Percentiles rank a stretch among this genome's conserved stretches.
phyloP scores from a whole-genome alignment of 371 early-diverging fungal species.

The Mortierella sp. region DNA sequence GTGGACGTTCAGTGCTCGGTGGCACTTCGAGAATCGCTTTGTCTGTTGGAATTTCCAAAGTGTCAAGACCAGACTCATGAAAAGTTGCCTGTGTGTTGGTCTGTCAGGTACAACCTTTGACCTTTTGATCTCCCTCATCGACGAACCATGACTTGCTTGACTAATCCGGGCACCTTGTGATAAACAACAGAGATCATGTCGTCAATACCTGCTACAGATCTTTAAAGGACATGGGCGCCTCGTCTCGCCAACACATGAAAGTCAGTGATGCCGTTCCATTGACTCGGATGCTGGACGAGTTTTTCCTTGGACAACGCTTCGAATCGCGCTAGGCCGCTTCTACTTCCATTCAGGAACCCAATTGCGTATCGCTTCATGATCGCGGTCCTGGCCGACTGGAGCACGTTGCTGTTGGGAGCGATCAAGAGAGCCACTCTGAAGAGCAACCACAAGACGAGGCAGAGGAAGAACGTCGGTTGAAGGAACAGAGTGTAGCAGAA shows the following conservation, averaged over 20 bases:
- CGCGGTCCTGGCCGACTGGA: constrained; percentile 23
- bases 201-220: constrained; percentile 13
- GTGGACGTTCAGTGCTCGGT: constrained; percentile 13
- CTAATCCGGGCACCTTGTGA: not conserved
- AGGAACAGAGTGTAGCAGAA: constrained; percentile 2
- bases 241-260: not conserved
- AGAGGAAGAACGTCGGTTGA: constrained; percentile 3
- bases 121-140: not conserved
- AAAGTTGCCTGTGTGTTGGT: constrained; percentile 33
- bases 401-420: constrained; percentile 14
- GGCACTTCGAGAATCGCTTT: constrained; percentile 29
- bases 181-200: constrained; percentile 18
- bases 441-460: not conserved
- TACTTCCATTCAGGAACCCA: constrained; percentile 20
- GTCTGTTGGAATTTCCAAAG: constrained; percentile 42
- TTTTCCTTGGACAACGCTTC: constrained; percentile 10
- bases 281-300: constrained; percentile 5
- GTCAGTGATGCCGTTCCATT: not conserved
- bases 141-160: not conserved
- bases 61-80: constrained; percentile 12
- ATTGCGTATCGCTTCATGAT: constrained; percentile 35
- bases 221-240: not conserved
- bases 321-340: constrained; percentile 28
- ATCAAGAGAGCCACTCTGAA: not conserved
- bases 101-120: constrained; percentile 27